Percentiles rank a stretch among this genome's conserved stretches.
These are phyloP conservation scores for Neoboletus brunneissimus DNA, from an alignment of 768 basidiomycete genomes.

Conservation along the genomic window DNA sequence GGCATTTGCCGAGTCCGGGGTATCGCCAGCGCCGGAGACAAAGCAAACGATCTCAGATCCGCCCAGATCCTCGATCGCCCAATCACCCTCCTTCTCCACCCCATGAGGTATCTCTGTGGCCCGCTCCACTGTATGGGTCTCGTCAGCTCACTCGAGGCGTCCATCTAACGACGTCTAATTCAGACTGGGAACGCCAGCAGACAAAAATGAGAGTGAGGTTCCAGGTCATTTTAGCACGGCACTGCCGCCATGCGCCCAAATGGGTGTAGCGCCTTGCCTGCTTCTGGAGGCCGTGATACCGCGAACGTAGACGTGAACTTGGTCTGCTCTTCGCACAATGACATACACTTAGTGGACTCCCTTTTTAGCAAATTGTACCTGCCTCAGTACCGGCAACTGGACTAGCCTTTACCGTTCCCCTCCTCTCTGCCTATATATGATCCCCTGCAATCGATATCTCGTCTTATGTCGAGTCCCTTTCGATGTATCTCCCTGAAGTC, in stretches of 20 bases:
- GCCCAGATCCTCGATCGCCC: slow-evolving; percentile 18
- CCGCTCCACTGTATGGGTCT: background rate
- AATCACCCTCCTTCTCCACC: background rate
- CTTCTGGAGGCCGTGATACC: slow-evolving; percentile 9
- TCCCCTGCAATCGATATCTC: background rate
- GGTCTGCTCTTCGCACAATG: background rate
- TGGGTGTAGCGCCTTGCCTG: background rate
- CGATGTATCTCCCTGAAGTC: slow-evolving; percentile 16
- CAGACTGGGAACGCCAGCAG: background rate
- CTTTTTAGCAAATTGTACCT: slow-evolving; percentile 14
- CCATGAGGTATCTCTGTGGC: background rate
- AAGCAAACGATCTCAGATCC: slow-evolving; percentile 33
- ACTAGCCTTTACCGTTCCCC: slow-evolving; percentile 19
- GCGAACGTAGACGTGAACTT: background rate
- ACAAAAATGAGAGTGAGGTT: background rate
- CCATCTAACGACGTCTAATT: background rate
- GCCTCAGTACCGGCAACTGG: slow-evolving; percentile 18
- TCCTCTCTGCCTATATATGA: slow-evolving; percentile 27
- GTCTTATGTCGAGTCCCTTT: slow-evolving; percentile 2
- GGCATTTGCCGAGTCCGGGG: slow-evolving; percentile 34
- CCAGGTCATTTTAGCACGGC: background rate
- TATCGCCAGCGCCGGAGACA: slow-evolving; percentile 32
- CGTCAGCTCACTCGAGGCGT: background rate
- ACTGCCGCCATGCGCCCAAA: slow-evolving; percentile 19
- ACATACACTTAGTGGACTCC: slow-evolving; percentile 9